Conservation (phyloP, 148 eudicot species). For the Silene uniflora region DNA sequence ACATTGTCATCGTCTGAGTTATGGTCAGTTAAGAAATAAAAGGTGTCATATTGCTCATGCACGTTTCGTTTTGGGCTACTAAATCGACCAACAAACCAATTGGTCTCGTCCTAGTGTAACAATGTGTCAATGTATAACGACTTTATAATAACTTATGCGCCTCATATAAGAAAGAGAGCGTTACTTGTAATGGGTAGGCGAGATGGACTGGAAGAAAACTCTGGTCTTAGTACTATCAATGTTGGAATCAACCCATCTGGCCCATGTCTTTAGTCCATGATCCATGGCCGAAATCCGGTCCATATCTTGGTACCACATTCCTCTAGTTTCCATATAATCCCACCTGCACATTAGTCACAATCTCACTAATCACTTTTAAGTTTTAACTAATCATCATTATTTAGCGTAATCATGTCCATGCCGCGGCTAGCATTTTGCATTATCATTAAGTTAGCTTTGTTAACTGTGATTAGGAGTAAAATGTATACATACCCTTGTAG, state of each 20-base stretch:
- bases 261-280: constrained; percentile 81
- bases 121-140: not conserved
- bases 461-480: not conserved
- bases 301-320: constrained; percentile 68
- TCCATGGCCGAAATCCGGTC: constrained; percentile 66
- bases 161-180: not conserved
- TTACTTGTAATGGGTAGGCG: constrained; percentile 88
- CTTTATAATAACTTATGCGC: not conserved
- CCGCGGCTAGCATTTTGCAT: too few relatives aligned
- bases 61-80: too few relatives aligned
- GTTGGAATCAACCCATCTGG: constrained; percentile 68
- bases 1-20: too few relatives aligned
- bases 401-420: not conserved
- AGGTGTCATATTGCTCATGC: not conserved
- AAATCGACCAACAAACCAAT: too few relatives aligned
- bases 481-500: constrained; percentile 62
- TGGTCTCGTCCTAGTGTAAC: too few relatives aligned
- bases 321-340: constrained; percentile 81
- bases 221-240: constrained; percentile 48
- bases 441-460: too few relatives aligned
- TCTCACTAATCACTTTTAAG: not conserved
- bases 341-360: constrained; percentile 47
- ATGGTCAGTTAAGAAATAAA: too few relatives aligned
- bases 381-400: not conserved
- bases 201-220: constrained; percentile 78